Conservation (phyloP, 768 basidiomycete species). For the Russula olivacea region DNA sequence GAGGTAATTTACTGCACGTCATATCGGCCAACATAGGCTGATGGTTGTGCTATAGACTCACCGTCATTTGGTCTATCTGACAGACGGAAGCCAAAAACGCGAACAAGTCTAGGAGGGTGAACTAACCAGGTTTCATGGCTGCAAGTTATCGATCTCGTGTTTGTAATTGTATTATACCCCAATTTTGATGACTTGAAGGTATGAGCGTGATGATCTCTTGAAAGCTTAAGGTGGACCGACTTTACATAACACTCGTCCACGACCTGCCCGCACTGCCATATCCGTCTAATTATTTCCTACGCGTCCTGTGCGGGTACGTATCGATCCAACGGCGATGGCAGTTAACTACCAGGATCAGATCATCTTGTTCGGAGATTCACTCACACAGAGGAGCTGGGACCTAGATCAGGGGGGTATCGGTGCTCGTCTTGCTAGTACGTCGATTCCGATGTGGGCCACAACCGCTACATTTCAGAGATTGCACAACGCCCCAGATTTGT, state of each 20-base stretch:
- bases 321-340: conserved; percentile 40
- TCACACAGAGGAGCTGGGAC: conserved; percentile 66
- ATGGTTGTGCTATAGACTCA: background rate
- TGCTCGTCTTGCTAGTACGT: conserved; percentile 60
- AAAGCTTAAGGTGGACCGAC: too few species aligned
- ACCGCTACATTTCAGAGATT: background rate
- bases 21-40: background rate
- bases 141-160: too few species aligned
- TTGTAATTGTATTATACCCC: background rate
- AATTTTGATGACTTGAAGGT: background rate
- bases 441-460: background rate
- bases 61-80: background rate
- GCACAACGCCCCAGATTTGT: conserved; percentile 48
- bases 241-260: too few species aligned
- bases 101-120: background rate
- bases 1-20: background rate
- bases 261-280: too few species aligned
- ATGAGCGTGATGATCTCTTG: background rate
- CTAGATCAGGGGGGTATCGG: conserved; percentile 50
- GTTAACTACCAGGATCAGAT: conserved; percentile 56
- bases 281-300: background rate
- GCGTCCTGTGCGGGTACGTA: too few species aligned
- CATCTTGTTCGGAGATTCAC: conserved; percentile 76
- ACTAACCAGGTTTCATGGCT: background rate
- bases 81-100: background rate